Conservation (phyloP, 202 grass and related monocot species). For the Schoenoplectus tabernaemontani region DNA sequence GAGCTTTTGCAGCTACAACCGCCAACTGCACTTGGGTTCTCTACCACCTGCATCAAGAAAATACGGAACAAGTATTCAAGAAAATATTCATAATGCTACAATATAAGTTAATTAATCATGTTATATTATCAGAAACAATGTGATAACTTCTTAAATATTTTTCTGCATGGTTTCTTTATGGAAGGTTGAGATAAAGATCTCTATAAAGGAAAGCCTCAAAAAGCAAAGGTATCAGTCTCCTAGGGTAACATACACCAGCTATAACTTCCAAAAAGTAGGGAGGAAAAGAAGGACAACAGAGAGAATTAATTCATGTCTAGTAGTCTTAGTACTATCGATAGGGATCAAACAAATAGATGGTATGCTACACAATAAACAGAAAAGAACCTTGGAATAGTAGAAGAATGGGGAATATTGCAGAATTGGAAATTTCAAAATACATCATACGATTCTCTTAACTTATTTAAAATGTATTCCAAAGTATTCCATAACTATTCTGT, state of each 20-base stretch:
- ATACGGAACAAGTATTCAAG: not conserved
- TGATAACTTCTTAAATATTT: not conserved
- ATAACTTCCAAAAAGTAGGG: not conserved
- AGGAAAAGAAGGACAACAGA: not conserved
- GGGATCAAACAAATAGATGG: not conserved
- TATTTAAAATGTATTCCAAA: not conserved
- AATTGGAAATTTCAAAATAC: not conserved
- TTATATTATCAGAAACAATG: not conserved
- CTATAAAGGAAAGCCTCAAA: not conserved
- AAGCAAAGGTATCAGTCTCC: not conserved
- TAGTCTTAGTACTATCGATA: not conserved
- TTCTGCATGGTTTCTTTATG: not conserved
- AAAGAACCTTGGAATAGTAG: not conserved
- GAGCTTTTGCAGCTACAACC: conserved; percentile 90
- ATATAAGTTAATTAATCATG: not conserved
- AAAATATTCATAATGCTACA: not conserved
- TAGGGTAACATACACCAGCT: not conserved
- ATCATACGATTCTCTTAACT: not conserved
- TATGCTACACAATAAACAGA: not conserved
- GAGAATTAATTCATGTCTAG: not conserved
- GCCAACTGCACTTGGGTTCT: conserved; percentile 68
- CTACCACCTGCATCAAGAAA: conserved; percentile 60
- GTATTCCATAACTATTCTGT: not conserved
- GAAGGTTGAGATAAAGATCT: not conserved
- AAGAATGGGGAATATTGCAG: not conserved